Percentiles rank a stretch among this genome's conserved stretches.
These are phyloP conservation scores for Pseudocercospora fijiensis DNA, from an alignment of 2,329 filamentous ascomycete species.

Conservation along the genomic window DNA sequence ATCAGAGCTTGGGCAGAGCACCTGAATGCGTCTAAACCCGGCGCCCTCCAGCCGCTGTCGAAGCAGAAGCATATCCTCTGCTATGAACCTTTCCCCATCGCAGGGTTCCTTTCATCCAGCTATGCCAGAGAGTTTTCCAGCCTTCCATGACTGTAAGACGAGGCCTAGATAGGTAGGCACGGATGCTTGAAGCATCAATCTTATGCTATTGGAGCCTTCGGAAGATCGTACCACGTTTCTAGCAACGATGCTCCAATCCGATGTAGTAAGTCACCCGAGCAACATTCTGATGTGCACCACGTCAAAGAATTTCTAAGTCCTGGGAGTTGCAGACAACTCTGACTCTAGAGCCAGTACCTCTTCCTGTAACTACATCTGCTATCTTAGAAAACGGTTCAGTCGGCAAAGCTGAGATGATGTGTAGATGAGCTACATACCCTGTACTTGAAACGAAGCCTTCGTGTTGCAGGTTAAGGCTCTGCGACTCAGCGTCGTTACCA, in stretches of 20 bases:
- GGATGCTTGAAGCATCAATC: neutral
- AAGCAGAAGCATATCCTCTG: neutral
- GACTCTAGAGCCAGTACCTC: neutral
- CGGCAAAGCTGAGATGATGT: neutral
- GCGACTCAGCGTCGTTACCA: neutral
- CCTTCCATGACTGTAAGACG: neutral
- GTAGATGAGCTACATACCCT: neutral
- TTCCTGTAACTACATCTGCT: neutral
- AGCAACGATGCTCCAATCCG: neutral
- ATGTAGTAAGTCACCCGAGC: neutral
- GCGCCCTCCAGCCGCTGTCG: neutral
- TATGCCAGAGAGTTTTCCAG: neutral
- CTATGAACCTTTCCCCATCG: neutral
- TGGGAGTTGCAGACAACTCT: neutral
- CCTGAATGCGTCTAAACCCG: neutral
- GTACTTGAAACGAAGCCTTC: neutral
- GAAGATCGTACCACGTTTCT: neutral
- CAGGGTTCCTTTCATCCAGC: neutral
- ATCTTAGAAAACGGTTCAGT: neutral
- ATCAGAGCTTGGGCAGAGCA: neutral
- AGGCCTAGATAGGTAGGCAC: neutral
- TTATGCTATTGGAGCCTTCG: neutral
- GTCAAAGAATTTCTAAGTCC: neutral
- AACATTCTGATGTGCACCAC: neutral
- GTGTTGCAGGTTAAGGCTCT: neutral